Conservation (phyloP, 2,329 filamentous ascomycete species). For the Hawksworthiomyces lignivorus region DNA sequence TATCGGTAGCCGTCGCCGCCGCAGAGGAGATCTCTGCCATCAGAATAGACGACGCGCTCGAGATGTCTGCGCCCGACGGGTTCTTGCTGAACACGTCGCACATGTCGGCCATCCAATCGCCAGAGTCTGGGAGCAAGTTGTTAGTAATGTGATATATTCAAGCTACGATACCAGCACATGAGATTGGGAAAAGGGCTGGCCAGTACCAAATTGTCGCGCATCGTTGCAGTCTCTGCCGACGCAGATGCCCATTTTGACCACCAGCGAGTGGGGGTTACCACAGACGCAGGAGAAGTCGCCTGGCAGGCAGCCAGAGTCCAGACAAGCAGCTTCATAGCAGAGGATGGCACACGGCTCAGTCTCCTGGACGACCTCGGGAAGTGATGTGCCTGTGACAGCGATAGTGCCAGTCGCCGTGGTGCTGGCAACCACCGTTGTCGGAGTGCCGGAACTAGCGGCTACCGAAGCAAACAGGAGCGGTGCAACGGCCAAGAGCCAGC, state of each 20-base stretch:
- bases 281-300: slow-evolving; percentile 16
- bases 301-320: slow-evolving; percentile 12
- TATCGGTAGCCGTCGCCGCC: slow-evolving; percentile 14
- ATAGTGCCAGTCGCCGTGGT: slow-evolving; percentile 2
- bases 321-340: slow-evolving; percentile 15
- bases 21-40: slow-evolving; percentile 10
- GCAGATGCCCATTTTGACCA: slow-evolving; percentile 18
- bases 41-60: slow-evolving; percentile 10
- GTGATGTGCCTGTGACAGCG: slow-evolving; percentile 10
- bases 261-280: slow-evolving; percentile 16
- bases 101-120: slow-evolving; percentile 14
- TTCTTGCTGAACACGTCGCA: slow-evolving; percentile 9
- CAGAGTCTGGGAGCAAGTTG: slow-evolving; percentile 8
- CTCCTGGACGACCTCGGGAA: slow-evolving; percentile 12
- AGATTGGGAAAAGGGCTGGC: not conserved
- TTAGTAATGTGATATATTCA: no score
- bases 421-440: not conserved
- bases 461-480: no score
- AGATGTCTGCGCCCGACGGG: slow-evolving; percentile 7
- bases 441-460: not conserved
- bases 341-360: slow-evolving; percentile 14
- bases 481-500: no score
- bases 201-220: slow-evolving; percentile 5
- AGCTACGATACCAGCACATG: no score
- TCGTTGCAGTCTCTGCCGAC: slow-evolving; percentile 14